These are phyloP conservation scores for Verticillium klebahnii DNA, from an alignment of 2,329 filamentous ascomycete species.

Conservation along the genomic window DNA sequence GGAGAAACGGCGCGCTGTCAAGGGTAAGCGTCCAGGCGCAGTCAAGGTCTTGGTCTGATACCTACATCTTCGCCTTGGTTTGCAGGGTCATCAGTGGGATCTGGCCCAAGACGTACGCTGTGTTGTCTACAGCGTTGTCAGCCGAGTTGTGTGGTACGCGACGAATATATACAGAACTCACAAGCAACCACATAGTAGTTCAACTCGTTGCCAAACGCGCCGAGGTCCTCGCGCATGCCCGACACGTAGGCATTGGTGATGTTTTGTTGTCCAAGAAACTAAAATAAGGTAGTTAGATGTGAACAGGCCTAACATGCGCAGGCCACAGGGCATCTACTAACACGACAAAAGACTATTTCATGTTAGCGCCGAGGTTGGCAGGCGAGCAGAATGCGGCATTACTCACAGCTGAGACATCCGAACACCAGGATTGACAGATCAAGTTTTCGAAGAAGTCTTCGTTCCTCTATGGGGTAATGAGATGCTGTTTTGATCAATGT, in stretches of 20 bases:
- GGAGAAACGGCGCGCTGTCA: slow-evolving; percentile 15
- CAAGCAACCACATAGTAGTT: slow-evolving; percentile 18
- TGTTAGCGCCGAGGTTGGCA: neutral
- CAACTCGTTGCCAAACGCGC: slow-evolving; percentile 26
- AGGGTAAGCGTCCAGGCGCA: slow-evolving; percentile 1
- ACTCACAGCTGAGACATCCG: slow-evolving; percentile 19
- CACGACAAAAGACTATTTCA: slow-evolving; percentile 8
- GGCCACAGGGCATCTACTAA: neutral
- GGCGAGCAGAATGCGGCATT: too few species aligned
- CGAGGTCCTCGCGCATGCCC: slow-evolving; percentile 31
- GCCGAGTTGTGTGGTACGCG: neutral
- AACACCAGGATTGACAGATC: slow-evolving; percentile 19
- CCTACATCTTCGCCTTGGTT: slow-evolving; percentile 19
- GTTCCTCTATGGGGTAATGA: slow-evolving; percentile 18
- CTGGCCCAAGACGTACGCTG: slow-evolving; percentile 21
- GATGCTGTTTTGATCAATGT: slow-evolving; percentile 13
- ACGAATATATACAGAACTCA: neutral
- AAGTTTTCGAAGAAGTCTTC: slow-evolving; percentile 19
- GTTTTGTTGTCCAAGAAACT: slow-evolving; percentile 23
- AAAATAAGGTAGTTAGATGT: too few species aligned
- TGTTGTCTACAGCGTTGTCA: slow-evolving; percentile 30
- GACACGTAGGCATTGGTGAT: slow-evolving; percentile 33
- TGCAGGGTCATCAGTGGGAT: slow-evolving; percentile 22
- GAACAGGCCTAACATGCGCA: too few species aligned
- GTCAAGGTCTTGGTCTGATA: neutral